Base-by-base conservation (phyloP, 2,329 filamentous ascomycete species). In the Knufia fluminis region DNA sequence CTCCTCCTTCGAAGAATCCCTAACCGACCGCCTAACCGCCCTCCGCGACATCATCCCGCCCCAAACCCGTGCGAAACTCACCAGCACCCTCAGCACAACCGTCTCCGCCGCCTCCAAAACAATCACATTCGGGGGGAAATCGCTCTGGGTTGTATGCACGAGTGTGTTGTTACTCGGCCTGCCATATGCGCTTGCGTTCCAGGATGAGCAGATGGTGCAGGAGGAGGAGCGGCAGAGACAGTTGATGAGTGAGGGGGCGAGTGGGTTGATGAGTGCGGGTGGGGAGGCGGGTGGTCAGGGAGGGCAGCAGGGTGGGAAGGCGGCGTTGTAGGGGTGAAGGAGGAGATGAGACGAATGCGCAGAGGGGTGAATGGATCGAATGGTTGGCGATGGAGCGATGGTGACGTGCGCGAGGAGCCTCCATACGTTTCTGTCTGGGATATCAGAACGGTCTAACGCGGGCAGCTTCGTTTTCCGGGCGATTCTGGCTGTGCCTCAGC, bases 221-320 rank as follows among this genome's bases (percentile, higher is more conserved):
- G 91, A 95, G 75, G 94, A 96, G 88, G 92, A 98, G 80, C 82
- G 89, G 69, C 91, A 96, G 74, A 89, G 90, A 79, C 83, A 85
- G 69, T 92, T 95, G 87, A 85, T 92, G 68, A 87, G 35, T 8
- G 57, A 95, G 78, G 80, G 85, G 63, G 88, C 53, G 14, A 52
- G 57, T 46, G 57, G 57, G 3, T 35, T 58, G 45, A 52, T 59
- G 60, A 9, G 62, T 61, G 35, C 62, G 65, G 7, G 73, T n/a
- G n/a, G n/a, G n/a, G n/a, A n/a, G n/a, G n/a, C n/a, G n/a, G n/a
- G n/a, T n/a, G n/a, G n/a, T 77, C 2, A 78, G 66, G 1, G 74
- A 67, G 0, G 74, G 75, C 33, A 36, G 33, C 33, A 36, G 16
- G 1, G 71, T 75, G 0, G 57, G 64, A 61, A 74, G 75, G 0